Percentiles rank a stretch among this genome's conserved stretches.
These are phyloP conservation scores for Eucalyptus sideroxylon DNA, from an alignment of 345 rosid species.

Conservation along the genomic window DNA sequence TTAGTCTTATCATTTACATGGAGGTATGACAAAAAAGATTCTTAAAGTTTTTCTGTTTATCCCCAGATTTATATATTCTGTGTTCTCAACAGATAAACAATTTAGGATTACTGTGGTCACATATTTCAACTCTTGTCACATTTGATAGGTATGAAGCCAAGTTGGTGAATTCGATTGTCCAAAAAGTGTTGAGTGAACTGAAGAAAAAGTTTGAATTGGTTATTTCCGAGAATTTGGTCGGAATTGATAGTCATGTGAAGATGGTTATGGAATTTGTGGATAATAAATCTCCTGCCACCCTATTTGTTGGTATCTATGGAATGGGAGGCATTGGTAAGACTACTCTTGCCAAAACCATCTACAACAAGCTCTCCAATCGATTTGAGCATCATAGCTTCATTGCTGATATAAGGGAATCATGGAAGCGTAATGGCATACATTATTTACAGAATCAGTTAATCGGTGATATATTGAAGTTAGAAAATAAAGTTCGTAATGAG, in stretches of 20 bases:
- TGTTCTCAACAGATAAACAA: background rate
- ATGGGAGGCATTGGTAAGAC: background rate
- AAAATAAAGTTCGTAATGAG: background rate
- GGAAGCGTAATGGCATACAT: accelerated
- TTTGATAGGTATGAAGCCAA: background rate
- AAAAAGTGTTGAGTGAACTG: background rate
- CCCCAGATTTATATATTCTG: background rate
- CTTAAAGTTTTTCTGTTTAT: background rate
- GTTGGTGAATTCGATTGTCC: background rate
- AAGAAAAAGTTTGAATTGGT: background rate
- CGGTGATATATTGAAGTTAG: accelerated
- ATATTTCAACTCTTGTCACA: background rate
- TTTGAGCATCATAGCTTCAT: background rate
- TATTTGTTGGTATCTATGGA: background rate
- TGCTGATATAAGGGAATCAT: background rate
- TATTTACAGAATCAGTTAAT: background rate
- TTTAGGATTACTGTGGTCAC: background rate
- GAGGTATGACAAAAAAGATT: background rate
- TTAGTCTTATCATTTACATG: background rate
- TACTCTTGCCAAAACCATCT: accelerated
- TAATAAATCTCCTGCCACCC: background rate
- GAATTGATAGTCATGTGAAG: background rate
- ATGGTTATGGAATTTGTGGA: background rate
- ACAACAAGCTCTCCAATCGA: background rate
- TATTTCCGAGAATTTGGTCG: background rate